phyloP scores from a whole-genome alignment of 371 early-diverging fungal genomes.

The Mucor mucedo region DNA sequence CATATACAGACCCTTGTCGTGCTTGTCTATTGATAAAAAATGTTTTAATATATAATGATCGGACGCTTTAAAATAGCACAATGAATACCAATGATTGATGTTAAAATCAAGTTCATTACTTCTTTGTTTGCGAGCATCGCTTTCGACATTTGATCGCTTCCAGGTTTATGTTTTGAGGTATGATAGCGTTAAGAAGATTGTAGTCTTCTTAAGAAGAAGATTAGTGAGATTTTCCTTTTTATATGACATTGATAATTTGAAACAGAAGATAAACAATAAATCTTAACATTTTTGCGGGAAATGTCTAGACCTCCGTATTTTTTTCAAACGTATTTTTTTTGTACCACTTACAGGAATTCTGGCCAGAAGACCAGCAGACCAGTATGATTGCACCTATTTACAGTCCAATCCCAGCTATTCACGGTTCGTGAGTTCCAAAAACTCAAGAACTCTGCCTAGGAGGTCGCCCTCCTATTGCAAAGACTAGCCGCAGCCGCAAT shows the following conservation, averaged over 20 bases:
- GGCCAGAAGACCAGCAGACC: too few relatives aligned
- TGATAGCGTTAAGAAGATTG: background rate
- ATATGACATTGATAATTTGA: constrained; percentile 3
- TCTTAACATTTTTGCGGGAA: constrained; percentile 3
- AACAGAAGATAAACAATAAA: background rate
- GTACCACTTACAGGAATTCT: too few relatives aligned
- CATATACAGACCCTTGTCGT: constrained; percentile 4
- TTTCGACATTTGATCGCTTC: background rate
- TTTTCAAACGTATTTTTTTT: too few relatives aligned
- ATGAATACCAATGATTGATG: background rate
- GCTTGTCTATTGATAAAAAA: background rate
- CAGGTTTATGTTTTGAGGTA: constrained; percentile 2
- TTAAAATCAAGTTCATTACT: constrained; percentile 1
- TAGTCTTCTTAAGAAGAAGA: background rate
- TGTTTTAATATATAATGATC: background rate
- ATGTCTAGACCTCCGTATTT: too few relatives aligned
- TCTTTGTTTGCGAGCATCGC: background rate
- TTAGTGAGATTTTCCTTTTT: constrained; percentile 3
- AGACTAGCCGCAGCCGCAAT: too few relatives aligned
- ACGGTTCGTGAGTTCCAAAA: too few relatives aligned
- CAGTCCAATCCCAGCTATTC: too few relatives aligned
- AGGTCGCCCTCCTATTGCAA: too few relatives aligned
- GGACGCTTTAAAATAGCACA: constrained; percentile 1
- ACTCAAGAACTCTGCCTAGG: too few relatives aligned
- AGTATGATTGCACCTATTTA: too few relatives aligned